phyloP scores from a whole-genome alignment of 306 rosid species.

The Sphenostylis stenocarpa region DNA sequence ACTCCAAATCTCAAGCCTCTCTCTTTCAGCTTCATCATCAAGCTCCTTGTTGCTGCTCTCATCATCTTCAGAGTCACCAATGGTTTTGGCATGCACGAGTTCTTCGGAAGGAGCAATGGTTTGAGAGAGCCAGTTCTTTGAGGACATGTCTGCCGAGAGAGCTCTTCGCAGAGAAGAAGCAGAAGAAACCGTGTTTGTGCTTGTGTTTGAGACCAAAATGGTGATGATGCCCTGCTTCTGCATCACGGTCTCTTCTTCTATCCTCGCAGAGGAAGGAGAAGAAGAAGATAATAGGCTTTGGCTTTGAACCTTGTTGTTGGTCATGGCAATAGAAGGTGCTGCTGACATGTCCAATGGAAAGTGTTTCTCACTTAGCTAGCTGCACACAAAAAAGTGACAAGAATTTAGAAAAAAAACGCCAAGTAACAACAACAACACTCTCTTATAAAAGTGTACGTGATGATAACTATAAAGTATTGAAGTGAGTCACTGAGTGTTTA shows the following conservation, averaged over 20 bases:
- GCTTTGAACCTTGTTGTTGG: background rate
- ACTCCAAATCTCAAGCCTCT: conserved; percentile 53
- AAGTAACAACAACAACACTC: background rate
- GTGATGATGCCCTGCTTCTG: conserved; percentile 71
- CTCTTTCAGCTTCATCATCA: conserved; percentile 31
- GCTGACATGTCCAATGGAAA: conserved; percentile 37
- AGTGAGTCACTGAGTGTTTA: background rate
- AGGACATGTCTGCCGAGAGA: conserved; percentile 95
- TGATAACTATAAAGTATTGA: background rate
- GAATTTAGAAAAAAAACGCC: background rate
- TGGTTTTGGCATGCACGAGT: conserved; percentile 30
- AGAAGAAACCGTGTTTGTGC: conserved; percentile 8
- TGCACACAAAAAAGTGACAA: conserved; percentile 34
- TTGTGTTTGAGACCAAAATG: conserved; percentile 45
- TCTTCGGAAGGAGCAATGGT: conserved; percentile 57
- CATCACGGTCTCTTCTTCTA: conserved; percentile 26
- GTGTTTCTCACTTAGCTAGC: conserved; percentile 38
- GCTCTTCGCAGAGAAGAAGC: conserved; percentile 65
- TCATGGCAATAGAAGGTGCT: background rate
- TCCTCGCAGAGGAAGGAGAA: background rate
- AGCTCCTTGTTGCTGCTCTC: conserved; percentile 9
- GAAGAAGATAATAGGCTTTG: background rate
- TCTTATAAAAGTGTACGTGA: background rate
- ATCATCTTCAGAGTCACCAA: conserved; percentile 32
- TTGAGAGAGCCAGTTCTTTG: conserved; percentile 70